Base-by-base conservation (phyloP, 78 protist genomes). In the Dictyostelium brefeldianum region DNA sequence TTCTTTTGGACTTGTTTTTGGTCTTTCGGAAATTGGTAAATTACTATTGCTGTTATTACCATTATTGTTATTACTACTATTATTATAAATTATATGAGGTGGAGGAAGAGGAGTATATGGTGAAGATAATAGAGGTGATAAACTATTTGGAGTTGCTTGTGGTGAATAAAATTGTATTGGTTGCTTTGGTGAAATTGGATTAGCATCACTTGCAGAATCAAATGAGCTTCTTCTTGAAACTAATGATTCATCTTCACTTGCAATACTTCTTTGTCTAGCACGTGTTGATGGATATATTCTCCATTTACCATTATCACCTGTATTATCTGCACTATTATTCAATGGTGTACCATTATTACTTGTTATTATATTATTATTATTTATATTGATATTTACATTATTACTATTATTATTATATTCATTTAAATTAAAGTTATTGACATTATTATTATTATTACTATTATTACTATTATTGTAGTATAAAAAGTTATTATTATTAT, bases 331-430 rank as follows among this genome's bases (percentile, higher is more conserved):
- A 48, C 29, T 22, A 29, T 51, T 74, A 29, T 20, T 29, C 10
- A 29, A 18, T 31, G 78, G 48, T 71, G 53, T 17, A 20, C 10
- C 78, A 67, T 46, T 50, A 20, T 25, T 41, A 78, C 56, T 31
- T 48, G 10, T 10, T 36, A 36, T 36, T 36, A 36, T 36, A 54
- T 25, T 78, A 56, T 5, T 78, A 78, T 78, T 78, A 78, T 78
- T 73, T 43, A 31, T 79, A 78, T 51, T 43, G 53, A 15, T 20
- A 79, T 79, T 50, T 31, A n/a, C 29, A 65, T 65, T 69, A 69
- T 69, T 69, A 69, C 31, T 69, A 69, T 69, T 69, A 69, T 69
- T 27, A 36, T 69, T 69, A 36, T 36, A 36, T 36, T 36, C 43
- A 36, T 36, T 36, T 36, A 36, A 36, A 36, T 69, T 69, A 69